phyloP scores from a whole-genome alignment of 2,329 filamentous ascomycete species.

The Helminthosporium solani region DNA sequence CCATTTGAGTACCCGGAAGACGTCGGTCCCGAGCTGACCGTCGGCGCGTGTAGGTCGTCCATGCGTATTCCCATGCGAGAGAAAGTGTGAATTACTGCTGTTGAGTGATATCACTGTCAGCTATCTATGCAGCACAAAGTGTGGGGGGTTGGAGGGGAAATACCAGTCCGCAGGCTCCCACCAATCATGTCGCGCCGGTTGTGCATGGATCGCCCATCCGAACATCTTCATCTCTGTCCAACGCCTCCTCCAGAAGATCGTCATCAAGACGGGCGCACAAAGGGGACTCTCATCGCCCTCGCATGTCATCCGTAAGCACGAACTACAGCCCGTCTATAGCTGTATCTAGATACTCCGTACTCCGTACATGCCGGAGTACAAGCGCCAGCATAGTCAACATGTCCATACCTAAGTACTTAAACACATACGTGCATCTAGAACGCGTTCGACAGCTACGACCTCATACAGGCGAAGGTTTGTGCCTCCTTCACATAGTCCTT shows the following conservation, averaged over 20 bases:
- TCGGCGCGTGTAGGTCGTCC: slow-evolving; percentile 69
- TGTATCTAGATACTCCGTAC: no score
- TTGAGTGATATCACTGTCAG: slow-evolving; percentile 4
- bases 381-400: background rate
- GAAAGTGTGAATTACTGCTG: background rate
- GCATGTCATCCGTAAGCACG: no score
- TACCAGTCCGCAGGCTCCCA: no score
- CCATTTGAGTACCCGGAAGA: slow-evolving; percentile 62
- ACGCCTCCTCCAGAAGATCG: background rate
- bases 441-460: background rate
- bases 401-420: no score
- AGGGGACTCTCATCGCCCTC: background rate
- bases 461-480: background rate
- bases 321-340: no score
- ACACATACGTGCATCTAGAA: no score
- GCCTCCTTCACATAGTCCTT: background rate
- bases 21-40: slow-evolving; percentile 74
- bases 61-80: slow-evolving; percentile 57
- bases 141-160: slow-evolving; percentile 4
- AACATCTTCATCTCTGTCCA: slow-evolving; percentile 8
- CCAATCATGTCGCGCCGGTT: background rate
- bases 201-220: background rate
- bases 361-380: no score
- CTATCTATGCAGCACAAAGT: background rate
- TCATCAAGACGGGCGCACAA: background rate